Conservation (phyloP, 2,329 filamentous ascomycete genomes). For the Hypoxylon sp. region DNA sequence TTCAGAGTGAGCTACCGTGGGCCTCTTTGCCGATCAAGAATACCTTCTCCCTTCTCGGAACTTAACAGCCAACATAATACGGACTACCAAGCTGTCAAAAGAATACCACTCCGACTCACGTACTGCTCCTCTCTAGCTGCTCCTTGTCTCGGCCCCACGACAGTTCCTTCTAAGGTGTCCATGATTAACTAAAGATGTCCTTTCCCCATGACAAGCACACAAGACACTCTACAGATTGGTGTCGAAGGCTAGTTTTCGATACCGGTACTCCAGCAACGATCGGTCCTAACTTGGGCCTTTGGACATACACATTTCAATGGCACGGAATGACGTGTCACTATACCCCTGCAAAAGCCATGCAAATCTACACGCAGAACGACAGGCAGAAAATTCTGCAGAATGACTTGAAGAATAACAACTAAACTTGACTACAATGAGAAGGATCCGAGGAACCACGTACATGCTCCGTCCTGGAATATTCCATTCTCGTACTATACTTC, state of each 20-base stretch:
- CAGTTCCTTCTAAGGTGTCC: background rate
- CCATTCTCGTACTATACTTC: slow-evolving; percentile 54
- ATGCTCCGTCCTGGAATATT: slow-evolving; percentile 27
- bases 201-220: background rate
- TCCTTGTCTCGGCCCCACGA: background rate
- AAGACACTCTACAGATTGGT: background rate
- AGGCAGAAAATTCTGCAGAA: background rate
- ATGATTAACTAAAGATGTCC: background rate
- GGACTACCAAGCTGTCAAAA: background rate
- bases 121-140: no score
- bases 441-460: background rate
- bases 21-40: background rate
- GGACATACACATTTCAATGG: background rate
- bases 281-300: background rate
- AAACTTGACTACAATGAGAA: background rate
- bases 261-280: background rate
- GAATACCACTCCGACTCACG: no score
- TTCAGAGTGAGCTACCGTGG: background rate
- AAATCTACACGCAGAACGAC: background rate
- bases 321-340: background rate
- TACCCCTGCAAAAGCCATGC: background rate
- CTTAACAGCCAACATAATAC: background rate
- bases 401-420: background rate
- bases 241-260: background rate
- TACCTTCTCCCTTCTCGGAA: background rate